Evolutionary conservation across 164 flowering plant species (phyloP), one percentile per base, ranked within the genome.

Genomic region (Pachysandra terminalis): DNA sequence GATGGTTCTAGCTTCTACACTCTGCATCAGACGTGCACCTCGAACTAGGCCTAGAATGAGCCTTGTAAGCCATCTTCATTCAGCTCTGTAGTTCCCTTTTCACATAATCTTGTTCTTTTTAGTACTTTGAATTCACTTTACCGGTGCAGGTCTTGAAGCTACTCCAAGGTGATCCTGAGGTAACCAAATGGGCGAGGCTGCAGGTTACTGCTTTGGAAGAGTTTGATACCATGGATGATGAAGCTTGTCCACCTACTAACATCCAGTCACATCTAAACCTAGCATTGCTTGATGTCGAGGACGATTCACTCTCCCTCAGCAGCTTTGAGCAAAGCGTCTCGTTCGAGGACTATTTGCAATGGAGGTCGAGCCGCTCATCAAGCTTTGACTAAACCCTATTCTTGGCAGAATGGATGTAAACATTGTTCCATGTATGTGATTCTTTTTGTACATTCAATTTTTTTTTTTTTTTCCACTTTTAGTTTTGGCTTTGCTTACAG

Each of bases 301-400:
- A 89, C 14, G 94, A 87, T 66, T 80, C 88, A 21, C 56, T 83
- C 53, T 89, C 99, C 15, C 28, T 79, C n/a, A 83, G 88, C 73
- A 90, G 97, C 84, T 74, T 75, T n/a, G 89, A 85, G 61, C 88
- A 84, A 51, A 78, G 79, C 28, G 57, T 91, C 13, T 85, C 96
- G 6, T 53, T 86, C 49, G 99, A 96, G 69, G 92, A 90, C 68
- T 96, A 96, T 76, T 75, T 93, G 72, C 78, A 71, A 72, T 92
- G 92, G 40, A 83, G 98, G 73, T 87, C 96, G 89, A 93, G 97
- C 78, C 91, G 89, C 53, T 82, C 97, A 24, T 84, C 96, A 14
- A 93, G 97, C 84, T 88, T 96, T 55, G 89, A 87, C 74, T 86
- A 78, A n/a, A 80, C 62, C 60, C 8, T 56, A n/a, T 55, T 66